Evolutionary conservation across 2,329 filamentous ascomycete species (phyloP), one percentile per base, ranked within the genome.

Genomic region (Bertia moriformis): DNA sequence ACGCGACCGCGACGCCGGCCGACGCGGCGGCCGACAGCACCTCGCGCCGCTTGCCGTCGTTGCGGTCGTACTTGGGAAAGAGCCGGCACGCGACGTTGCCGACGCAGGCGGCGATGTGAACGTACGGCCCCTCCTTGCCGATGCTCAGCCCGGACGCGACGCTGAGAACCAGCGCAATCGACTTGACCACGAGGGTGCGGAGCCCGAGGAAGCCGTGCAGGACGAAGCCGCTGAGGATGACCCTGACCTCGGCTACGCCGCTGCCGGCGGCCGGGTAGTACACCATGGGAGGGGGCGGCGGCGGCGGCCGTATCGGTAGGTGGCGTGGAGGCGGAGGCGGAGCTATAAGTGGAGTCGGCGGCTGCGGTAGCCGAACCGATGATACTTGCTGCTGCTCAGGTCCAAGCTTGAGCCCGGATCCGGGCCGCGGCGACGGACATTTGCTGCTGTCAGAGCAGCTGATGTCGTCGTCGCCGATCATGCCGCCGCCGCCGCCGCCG

Each of bases 221-320:
- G 40, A 98, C 89, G 51, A 96, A 98, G 4, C 91, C 91, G 50
- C 87, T 95, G n/a, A 96, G 72, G 42, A 96, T 96, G 43, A 96
- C 91, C 46, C 91, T 88, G 41, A 96, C 89, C 61, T 98, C 91
- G 4, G 91, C 91, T 12, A 98, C 91, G 49, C 91, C 91, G 59
- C 87, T 94, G 38, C 91, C 91, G 32, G 89, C 89, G 42, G 89
- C 91, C 4, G 91, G 88, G 57, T 95, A 98, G 59, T 94, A 98
- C 4, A 89, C 72, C 80, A 93, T 93, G 1, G 85, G 83, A 2
- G 80, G 71, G 1, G 65, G 58, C 2, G 41, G 38, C 1, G 52
- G 50, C 22, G n/a, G 22, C 22, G 22, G 22, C n/a, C n/a, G n/a
- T n/a, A n/a, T n/a, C n/a, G n/a, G n/a, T n/a, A n/a, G n/a, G n/a